Conservation (phyloP, 208 protist species). For the Tetramitus jugosus region DNA sequence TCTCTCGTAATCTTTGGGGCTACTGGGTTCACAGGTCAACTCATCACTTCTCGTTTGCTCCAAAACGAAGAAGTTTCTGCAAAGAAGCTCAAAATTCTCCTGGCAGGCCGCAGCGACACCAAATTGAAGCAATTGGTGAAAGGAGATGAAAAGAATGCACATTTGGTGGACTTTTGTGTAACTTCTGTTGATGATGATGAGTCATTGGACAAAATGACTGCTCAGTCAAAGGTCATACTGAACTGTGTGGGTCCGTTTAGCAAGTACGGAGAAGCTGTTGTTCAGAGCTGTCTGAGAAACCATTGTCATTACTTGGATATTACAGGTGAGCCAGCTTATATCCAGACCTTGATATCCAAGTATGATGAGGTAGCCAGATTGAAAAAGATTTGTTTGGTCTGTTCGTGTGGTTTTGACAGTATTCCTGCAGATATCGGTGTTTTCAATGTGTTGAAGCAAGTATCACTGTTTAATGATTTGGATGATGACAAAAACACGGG, state of each 20-base stretch:
- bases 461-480: no score
- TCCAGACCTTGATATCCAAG: constrained; percentile 52
- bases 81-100: no score
- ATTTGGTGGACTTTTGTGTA: no score
- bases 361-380: constrained; percentile 56
- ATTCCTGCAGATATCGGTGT: constrained; percentile 72
- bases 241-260: constrained; percentile 66
- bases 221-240: constrained; percentile 51
- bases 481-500: neutral
- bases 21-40: constrained; percentile 66
- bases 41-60: constrained; percentile 59
- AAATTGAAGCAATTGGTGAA: no score
- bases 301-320: constrained; percentile 75
- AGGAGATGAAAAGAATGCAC: no score
- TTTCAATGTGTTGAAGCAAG: constrained; percentile 36
- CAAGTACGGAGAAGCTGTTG: constrained; percentile 61
- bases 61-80: constrained; percentile 1
- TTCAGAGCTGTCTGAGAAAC: constrained; percentile 66
- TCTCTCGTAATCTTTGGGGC: constrained; percentile 67
- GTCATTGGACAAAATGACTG: constrained; percentile 51
- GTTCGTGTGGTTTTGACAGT: constrained; percentile 72
- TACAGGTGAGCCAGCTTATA: constrained; percentile 71
- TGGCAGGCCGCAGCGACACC: no score
- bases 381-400: constrained; percentile 54
- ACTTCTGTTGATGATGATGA: constrained; percentile 45